These are phyloP conservation scores for Amyloporia xantha DNA, from an alignment of 768 basidiomycete genomes.

Conservation along the genomic window DNA sequence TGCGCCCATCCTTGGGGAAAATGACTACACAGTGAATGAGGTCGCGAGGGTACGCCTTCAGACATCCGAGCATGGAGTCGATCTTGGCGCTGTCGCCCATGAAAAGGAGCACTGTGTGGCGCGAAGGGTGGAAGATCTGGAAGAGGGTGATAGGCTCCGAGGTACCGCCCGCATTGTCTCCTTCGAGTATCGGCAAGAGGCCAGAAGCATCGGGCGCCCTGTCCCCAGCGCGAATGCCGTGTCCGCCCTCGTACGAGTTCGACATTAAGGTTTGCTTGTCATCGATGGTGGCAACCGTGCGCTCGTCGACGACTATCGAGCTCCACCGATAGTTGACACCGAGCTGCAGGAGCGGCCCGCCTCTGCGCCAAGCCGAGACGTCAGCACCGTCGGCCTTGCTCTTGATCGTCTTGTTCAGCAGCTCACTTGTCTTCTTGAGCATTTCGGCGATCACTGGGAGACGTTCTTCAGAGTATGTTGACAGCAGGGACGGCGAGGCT, in stretches of 20 bases:
- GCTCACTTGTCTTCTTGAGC: slow-evolving; percentile 18
- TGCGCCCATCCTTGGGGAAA: background rate
- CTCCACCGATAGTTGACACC: slow-evolving; percentile 52
- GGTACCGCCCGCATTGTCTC: background rate
- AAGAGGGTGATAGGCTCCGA: slow-evolving; percentile 18
- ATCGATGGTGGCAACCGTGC: slow-evolving; percentile 9
- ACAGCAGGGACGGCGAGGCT: slow-evolving; percentile 19
- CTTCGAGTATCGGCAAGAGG: background rate
- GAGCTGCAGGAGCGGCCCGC: slow-evolving; percentile 30
- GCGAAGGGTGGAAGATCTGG: slow-evolving; percentile 18
- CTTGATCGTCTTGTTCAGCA: slow-evolving; percentile 6
- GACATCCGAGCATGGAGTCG: background rate
- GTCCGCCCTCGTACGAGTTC: slow-evolving; percentile 1
- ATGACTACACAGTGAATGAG: background rate
- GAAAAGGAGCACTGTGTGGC: slow-evolving; percentile 40
- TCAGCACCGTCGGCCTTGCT: background rate
- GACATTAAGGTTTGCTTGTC: background rate
- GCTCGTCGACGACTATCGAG: slow-evolving; percentile 37
- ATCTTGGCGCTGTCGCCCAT: slow-evolving; percentile 19
- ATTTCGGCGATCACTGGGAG: slow-evolving; percentile 24
- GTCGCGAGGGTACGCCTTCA: background rate
- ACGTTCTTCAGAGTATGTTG: slow-evolving; percentile 24
- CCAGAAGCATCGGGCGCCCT: slow-evolving; percentile 29
- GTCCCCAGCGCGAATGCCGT: slow-evolving; percentile 34
- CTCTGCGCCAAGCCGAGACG: background rate